Conservation (phyloP, 208 protist species). For the Leishmania arabica region DNA sequence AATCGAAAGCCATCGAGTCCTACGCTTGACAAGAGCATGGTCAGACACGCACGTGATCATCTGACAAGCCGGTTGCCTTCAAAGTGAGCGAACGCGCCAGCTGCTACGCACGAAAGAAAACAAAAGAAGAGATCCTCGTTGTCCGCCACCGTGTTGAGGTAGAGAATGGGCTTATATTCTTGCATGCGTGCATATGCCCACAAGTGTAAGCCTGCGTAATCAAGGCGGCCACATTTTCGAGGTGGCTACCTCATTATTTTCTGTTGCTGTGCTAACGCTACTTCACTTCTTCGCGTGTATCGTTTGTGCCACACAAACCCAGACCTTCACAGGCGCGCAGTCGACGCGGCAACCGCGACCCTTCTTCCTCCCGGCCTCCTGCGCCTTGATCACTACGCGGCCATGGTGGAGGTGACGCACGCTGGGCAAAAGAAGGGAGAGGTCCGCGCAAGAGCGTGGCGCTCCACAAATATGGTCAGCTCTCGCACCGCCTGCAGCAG, state of each 20-base stretch:
- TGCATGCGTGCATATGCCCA: neutral
- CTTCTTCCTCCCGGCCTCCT: neutral
- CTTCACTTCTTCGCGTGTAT: neutral
- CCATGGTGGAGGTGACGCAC: neutral
- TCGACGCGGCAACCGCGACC: neutral
- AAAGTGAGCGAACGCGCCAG: neutral
- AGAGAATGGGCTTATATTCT: neutral
- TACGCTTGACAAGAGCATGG: too few relatives aligned
- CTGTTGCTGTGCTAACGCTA: neutral
- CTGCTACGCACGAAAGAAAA: neutral
- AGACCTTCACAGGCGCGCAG: neutral
- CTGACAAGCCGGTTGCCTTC: neutral
- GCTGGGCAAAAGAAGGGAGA: neutral
- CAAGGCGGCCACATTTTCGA: neutral
- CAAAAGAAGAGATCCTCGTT: neutral
- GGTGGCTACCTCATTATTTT: neutral
- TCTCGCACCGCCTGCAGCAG: constrained; percentile 70
- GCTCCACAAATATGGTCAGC: constrained; percentile 54
- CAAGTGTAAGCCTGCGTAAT: neutral
- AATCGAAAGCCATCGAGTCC: neutral
- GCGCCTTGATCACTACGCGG: neutral
- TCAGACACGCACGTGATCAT: neutral
- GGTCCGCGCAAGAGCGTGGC: neutral
- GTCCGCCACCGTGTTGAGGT: neutral
- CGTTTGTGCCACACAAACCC: neutral